A percentile compares a stretch with the other conserved stretches of the same genome.
These are phyloP conservation scores for Hypoxylon sp. DNA, from an alignment of 2,329 filamentous ascomycete species.

Conservation along the genomic window DNA sequence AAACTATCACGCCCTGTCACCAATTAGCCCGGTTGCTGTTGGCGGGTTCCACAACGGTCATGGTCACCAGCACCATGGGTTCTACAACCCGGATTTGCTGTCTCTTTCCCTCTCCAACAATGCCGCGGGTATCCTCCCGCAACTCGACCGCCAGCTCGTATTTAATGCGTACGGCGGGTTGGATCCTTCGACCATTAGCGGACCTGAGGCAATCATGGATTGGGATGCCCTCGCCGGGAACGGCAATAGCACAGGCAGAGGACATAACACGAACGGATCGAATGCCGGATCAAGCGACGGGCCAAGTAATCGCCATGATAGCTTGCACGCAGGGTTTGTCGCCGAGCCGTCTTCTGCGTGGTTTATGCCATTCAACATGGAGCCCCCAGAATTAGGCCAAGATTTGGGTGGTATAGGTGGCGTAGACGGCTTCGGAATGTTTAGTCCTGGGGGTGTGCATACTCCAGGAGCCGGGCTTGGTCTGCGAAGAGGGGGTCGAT, in stretches of 20 bases:
- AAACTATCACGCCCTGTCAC: conserved; percentile 65
- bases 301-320: conserved; percentile 48
- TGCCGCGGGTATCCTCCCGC: conserved; percentile 70
- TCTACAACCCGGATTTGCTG: conserved; percentile 69
- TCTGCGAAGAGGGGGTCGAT: conserved; percentile 50
- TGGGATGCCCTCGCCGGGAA: conserved; percentile 62
- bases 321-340: conserved; percentile 49
- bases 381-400: conserved; percentile 75
- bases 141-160: conserved; percentile 82
- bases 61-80: conserved; percentile 55
- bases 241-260: conserved; percentile 50
- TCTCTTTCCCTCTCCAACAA: conserved; percentile 66
- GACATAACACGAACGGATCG: conserved; percentile 53
- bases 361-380: conserved; percentile 95
- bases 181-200: conserved; percentile 60
- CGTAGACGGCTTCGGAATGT: conserved; percentile 67
- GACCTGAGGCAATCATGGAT: conserved; percentile 60
- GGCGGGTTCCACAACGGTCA: conserved; percentile 50
- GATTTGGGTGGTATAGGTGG: conserved; percentile 62
- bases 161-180: conserved; percentile 78
- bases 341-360: conserved; percentile 77
- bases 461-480: conserved; percentile 52
- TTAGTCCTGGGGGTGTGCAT: conserved; percentile 59
- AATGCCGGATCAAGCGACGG: conserved; percentile 50
- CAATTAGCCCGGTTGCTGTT: conserved; percentile 64